phyloP scores from a whole-genome alignment of 2,329 filamentous ascomycete species.

The Aureobasidium namibiae region DNA sequence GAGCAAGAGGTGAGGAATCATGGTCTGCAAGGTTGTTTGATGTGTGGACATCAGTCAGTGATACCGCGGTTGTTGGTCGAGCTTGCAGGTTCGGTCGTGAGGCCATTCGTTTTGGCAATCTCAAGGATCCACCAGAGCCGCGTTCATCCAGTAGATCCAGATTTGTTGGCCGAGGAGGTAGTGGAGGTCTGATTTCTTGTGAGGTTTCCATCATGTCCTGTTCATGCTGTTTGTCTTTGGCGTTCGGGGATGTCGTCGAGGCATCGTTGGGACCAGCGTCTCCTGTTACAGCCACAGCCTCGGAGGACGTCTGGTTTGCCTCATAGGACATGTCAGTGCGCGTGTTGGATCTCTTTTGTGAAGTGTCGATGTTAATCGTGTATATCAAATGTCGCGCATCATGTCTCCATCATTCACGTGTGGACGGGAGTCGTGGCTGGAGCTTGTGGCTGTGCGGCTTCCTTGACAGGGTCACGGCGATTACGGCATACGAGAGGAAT shows the following conservation, averaged over 20 bases:
- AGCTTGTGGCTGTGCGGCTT: background rate
- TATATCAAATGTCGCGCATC: background rate
- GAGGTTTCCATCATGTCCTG: conserved; percentile 16
- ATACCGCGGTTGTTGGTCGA: conserved; percentile 76
- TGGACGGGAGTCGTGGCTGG: background rate
- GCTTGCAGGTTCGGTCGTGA: conserved; percentile 41
- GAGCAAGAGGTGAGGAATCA: conserved; percentile 20
- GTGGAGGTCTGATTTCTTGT: conserved; percentile 28
- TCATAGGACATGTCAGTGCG: background rate
- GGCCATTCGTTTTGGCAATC: conserved; percentile 25
- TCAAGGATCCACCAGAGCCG: conserved; percentile 21
- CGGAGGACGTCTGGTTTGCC: too few relatives aligned
- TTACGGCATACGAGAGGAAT: background rate
- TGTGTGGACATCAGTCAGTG: conserved; percentile 71
- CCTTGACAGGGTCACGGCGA: background rate
- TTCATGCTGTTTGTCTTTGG: background rate
- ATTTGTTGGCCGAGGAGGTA: conserved; percentile 28
- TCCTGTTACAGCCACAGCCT: background rate
- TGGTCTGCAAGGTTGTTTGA: conserved; percentile 57
- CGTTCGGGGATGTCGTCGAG: background rate
- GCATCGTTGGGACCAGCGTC: background rate
- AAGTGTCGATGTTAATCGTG: background rate
- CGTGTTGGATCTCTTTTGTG: background rate
- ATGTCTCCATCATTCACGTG: background rate
- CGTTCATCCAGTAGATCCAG: conserved; percentile 24